Base-by-base conservation (phyloP, 129 eudicot species). In the Lonicera japonica region DNA sequence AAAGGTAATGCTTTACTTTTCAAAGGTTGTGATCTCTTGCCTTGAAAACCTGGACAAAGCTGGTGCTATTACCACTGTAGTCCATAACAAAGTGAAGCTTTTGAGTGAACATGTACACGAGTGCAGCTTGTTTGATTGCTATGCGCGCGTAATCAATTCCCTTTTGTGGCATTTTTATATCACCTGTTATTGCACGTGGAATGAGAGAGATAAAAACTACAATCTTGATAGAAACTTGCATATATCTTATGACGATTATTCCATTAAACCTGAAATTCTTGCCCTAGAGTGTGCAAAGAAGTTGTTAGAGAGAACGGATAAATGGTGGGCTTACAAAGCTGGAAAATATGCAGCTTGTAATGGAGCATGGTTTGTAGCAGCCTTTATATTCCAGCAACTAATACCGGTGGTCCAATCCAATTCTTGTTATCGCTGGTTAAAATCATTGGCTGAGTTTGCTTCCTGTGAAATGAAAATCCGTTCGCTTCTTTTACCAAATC, bases 331-430 rank as follows among this genome's bases (percentile, higher is more conserved):
- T 60, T 94, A 94, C 62, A 85, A 75, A 77, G 78, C 68, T 45
- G 99, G 89, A 63, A 85, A 68, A 73, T 68, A 51, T 81, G 96
- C 99, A n/a, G 77, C 80, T 21, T 73, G 73, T 69, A 73, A 75
- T 14, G 99, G 96, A 63, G 86, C 83, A 46, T 94, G 99, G 96
- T 85, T 72, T 47, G 58, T 75, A 36, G 84, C 95, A 74, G 80
- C 86, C 59, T 75, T 72, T 72, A 75, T 88, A 50, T 94, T 94
- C 25, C 79, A 76, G 16, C 76, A 83, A 41, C 69, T 94, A 24
- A 51, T 25, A 40, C 53, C 60, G 3, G 63, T 40, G 65, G 94
- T 66, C 75, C 61, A 60, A 21, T 85, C 95, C 50, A 77, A 70
- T 70, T 58, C 77, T 60, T 80, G 76, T 53, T 51, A 45, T 14